Evolutionary conservation across 345 rosid species (phyloP), one percentile per base, ranked within the genome.

Genomic region (Camelina laxa): DNA sequence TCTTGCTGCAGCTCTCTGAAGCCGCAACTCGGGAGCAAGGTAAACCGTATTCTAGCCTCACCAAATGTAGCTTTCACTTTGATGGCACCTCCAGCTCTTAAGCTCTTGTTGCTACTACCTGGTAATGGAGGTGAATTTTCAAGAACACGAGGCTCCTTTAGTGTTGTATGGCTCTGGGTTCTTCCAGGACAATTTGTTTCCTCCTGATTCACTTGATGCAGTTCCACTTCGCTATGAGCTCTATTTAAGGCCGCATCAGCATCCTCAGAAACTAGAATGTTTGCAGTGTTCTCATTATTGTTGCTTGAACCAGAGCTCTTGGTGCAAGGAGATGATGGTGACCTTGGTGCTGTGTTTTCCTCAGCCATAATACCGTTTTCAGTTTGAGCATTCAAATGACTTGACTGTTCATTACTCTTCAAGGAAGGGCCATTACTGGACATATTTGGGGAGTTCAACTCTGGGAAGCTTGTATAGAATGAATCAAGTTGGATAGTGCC

Each of bases 381-480:
- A 54, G 73, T 75, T 71, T 50, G 83, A 66, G 69, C 72, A 73
- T 78, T 81, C 68, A 72, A 36, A 56, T 70, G 87, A 70, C 63
- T 77, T 31, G 73, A 53, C 80, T 38, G 76, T 78, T 70, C 76
- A 35, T 72, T 74, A 72, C 58, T 61, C 15, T 42, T 79, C 77
- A 87, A 73, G 67, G 69, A 70, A 45, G 75, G 82, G 62, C 13
- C 86, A 69, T 24, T 82, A 31, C 83, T 82, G 19, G 91, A 75
- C 75, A 73, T 15, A 30, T 80, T 81, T 22, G 94, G 89, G 66
- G 90, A 85, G 82, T 75, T 88, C 79, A 89, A 78, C 68, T 87
- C 97, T 4, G 96, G 98, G 87, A 94, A 94, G 80, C 87, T 84
- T 73, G 85, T 70, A 49, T 90, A 91, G 84, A 94, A 91, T 31